Base-by-base conservation (phyloP, 2,329 filamentous ascomycete genomes). In the Fusarium sp. region DNA sequence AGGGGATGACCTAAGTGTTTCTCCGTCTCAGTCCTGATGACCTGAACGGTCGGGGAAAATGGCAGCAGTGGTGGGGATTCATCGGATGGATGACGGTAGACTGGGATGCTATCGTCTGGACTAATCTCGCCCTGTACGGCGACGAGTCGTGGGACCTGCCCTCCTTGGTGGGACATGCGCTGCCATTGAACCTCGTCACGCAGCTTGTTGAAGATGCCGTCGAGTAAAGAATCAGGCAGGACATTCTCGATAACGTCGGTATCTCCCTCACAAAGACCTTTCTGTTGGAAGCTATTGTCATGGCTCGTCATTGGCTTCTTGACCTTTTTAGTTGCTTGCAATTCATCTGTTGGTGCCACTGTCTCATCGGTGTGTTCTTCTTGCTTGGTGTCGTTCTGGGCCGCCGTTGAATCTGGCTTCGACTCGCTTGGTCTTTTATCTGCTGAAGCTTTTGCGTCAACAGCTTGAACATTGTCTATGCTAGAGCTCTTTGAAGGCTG, bases 11-110 rank as follows among this genome's bases (percentile, higher is more conserved):
- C 91, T 2, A 97, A 85, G 18, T 88, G 83, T 59, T 87, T 84
- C 78, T 97, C 93, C 0, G 94, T 91, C 58, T 87, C 86, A 16
- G 82, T 79, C 63, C 91, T 90, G 63, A 98, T 90, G 38, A 85
- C 81, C 20, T 89, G 81, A 1, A 98, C 92, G 0, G 89, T 90
- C 0, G 89, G 84, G 0, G 93, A 92, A 80, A 97, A 98, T 3
- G 90, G 85, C 1, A 91, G 82, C 16, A 98, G 81, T 1, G 92
- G 90, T 0, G 95, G 91, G 2, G 92, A 93, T 78, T 97, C 92
- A 77, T 99, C 96, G 6, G 94, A 89, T 46, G 96, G 96, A 79
- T 98, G 96, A 16, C 96, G 92, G 79, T 99, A 99, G n/a, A 98
- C 87, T 24, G 96, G 96, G 78, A 92, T 90, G 70, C 86, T 90